phyloP scores from a whole-genome alignment of 2,329 filamentous ascomycete genomes.

The Pyricularia grisea region DNA sequence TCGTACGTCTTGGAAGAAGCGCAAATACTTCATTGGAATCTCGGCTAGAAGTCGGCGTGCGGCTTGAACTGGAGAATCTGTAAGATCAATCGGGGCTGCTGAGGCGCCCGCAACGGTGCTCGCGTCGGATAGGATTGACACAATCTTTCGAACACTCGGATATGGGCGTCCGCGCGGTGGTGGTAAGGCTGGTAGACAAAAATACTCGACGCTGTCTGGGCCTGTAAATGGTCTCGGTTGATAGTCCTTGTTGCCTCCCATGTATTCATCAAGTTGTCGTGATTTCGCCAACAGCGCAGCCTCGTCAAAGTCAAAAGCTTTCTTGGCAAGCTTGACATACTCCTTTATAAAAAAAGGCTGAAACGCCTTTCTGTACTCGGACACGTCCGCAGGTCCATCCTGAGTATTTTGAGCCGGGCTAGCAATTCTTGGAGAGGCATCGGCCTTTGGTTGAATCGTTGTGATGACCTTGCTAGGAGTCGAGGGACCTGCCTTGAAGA shows the following conservation, averaged over 20 bases:
- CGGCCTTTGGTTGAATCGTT: conserved; percentile 18
- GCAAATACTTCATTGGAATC: conserved; percentile 54
- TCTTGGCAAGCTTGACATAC: conserved; percentile 60
- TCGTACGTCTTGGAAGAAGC: conserved; percentile 55
- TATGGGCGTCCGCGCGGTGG: conserved; percentile 35
- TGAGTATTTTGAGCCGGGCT: conserved; percentile 14
- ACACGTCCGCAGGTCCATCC: conserved; percentile 15
- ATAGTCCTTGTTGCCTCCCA: conserved; percentile 36
- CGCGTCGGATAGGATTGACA: conserved; percentile 27
- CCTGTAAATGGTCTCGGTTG: conserved; percentile 25
- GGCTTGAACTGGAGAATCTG: conserved; percentile 25
- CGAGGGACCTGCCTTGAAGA: conserved; percentile 30
- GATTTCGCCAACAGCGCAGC: conserved; percentile 43
- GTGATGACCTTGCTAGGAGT: conserved; percentile 29
- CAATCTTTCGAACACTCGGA: conserved; percentile 50
- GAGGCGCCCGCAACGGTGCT: conserved; percentile 33
- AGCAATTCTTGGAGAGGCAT: background rate
- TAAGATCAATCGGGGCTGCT: conserved; percentile 22
- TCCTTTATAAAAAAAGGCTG: conserved; percentile 72
- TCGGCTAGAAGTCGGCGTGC: conserved; percentile 32
- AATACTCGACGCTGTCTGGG: conserved; percentile 29
- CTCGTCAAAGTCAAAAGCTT: conserved; percentile 47
- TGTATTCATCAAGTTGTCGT: conserved; percentile 40
- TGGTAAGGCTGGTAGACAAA: conserved; percentile 32
- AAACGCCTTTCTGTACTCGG: conserved; percentile 62